Base-by-base conservation (phyloP, 108 stramenopile species). In the Nitzschia sp. region DNA sequence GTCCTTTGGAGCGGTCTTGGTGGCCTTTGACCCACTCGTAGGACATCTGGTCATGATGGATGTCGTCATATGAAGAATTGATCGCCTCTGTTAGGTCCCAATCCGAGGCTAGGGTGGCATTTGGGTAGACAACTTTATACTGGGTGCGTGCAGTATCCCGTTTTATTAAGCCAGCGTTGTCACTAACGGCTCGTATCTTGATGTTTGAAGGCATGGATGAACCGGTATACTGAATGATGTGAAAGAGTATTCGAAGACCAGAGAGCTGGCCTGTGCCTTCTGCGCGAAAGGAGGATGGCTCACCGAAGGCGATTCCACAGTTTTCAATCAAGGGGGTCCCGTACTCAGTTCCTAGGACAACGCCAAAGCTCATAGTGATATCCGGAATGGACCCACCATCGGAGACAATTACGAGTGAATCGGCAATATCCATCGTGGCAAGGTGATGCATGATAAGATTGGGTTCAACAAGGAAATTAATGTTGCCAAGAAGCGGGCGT, bases 261-360 rank as follows among this genome's bases (percentile, higher is more conserved):
- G 53, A 8, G 6, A 54, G n/a, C 6, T 8, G 8, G 11, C 53
- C 53, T 6, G n/a, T 24, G 8, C 53, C 6, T 54, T 54, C 53
- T 24, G 53, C 53, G 8, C 53, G 53, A 54, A 15, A n/a, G n/a
- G 53, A 54, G 21, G 53, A 54, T 5, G 53, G n/a, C 24, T 54
- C 21, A 8, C 53, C 53, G 19, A 54, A 54, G 8, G 53, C 53
- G 24, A 19, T 9, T n/a, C 53, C 53, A 9, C 6, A 15, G n/a
- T 5, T 19, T 54, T 19, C 24, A 24, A 24, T 19, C 24, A 54
- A 19, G 11, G 6, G 11, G 6, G 24, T 24, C 6, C 53, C 53
- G 24, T 54, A 8, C n/a, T 9, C 6, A 6, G n/a, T 24, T 6
- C 21, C 53, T 15, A 54, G 6, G 8, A 54, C 53, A 8, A 19